Evolutionary conservation across 805 yeast species (phyloP).

Genomic region (Clavispora asparagi): DNA sequence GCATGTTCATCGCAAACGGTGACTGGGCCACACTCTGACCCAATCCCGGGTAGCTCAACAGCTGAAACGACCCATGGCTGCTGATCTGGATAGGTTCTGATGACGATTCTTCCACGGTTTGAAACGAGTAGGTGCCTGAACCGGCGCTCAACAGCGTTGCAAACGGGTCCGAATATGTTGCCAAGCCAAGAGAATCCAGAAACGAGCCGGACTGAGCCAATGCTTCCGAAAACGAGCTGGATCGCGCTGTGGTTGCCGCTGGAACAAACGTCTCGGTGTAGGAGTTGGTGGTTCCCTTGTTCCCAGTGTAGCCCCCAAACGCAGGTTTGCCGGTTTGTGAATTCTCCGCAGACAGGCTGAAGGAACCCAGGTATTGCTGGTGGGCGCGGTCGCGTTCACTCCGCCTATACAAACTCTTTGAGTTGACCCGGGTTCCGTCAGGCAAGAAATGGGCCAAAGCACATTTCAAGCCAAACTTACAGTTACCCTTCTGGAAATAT

Average conservation of each 20-base stretch:
- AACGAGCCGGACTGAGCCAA: background rate
- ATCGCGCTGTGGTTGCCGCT: background rate
- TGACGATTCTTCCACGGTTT: background rate
- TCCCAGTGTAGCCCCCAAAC: background rate
- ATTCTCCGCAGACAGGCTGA: background rate
- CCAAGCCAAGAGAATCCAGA: background rate
- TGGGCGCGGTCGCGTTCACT: background rate
- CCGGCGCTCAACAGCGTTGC: background rate
- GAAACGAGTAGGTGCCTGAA: background rate
- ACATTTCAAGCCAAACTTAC: slow-evolving; percentile 92
- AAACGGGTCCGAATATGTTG: background rate
- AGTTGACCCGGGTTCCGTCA: slow-evolving; percentile 79
- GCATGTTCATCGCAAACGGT: background rate
- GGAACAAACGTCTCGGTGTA: background rate
- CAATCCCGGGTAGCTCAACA: background rate
- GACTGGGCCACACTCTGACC: background rate
- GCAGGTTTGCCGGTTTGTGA: background rate
- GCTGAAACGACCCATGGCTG: background rate
- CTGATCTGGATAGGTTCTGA: background rate
- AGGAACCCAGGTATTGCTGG: background rate
- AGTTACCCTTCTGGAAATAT: slow-evolving; percentile 93
- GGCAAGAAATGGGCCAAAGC: slow-evolving; percentile 89
- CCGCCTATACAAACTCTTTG: slow-evolving; percentile 18
- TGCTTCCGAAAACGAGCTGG: background rate
- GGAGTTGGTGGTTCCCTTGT: background rate